These are phyloP conservation scores for Cetradonia linearis DNA, from an alignment of 495 filamentous ascomycete species.

Conservation along the genomic window DNA sequence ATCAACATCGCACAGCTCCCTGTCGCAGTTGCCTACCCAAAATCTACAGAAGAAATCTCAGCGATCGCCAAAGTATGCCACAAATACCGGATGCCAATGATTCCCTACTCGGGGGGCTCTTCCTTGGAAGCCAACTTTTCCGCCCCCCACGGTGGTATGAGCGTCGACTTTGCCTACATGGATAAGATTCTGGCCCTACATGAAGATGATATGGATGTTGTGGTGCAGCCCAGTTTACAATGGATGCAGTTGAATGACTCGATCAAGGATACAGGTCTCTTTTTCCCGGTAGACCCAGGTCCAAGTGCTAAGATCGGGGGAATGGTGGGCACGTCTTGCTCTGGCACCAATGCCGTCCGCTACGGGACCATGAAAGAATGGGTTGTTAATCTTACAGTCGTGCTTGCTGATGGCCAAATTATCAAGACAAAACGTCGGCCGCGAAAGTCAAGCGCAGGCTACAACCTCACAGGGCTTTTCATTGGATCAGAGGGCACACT, in stretches of 20 bases:
- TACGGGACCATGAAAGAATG: constrained; percentile 89
- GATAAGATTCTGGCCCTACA: constrained; percentile 69
- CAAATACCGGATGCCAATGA: constrained; percentile 75
- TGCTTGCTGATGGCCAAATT: constrained; percentile 81
- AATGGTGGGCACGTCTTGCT: constrained; percentile 79
- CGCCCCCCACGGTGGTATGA: constrained; percentile 73
- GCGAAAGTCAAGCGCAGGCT: constrained; percentile 54
- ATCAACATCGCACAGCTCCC: constrained; percentile 67
- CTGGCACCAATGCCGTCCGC: constrained; percentile 47
- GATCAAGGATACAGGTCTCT: constrained; percentile 64
- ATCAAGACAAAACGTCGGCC: constrained; percentile 73
- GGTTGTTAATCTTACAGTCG: constrained; percentile 83
- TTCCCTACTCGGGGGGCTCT: constrained; percentile 75
- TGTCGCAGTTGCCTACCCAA: constrained; percentile 73
- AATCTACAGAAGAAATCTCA: constrained; percentile 69
- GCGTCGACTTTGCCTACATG: constrained; percentile 83
- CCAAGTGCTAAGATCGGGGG: constrained; percentile 74
- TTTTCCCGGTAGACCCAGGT: constrained; percentile 81
- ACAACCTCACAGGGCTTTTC: constrained; percentile 43
- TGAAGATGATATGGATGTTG: constrained; percentile 81
- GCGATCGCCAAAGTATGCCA: constrained; percentile 70
- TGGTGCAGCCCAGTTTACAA: constrained; percentile 81
- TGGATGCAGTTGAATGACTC: constrained; percentile 84
- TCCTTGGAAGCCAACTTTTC: constrained; percentile 86
- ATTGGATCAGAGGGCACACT: constrained; percentile 90